A percentile compares a stretch with the other conserved stretches of the same genome.
These are phyloP conservation scores for Syncephalastrum monosporum DNA, from an alignment of 371 early-diverging fungal genomes.

Conservation along the genomic window DNA sequence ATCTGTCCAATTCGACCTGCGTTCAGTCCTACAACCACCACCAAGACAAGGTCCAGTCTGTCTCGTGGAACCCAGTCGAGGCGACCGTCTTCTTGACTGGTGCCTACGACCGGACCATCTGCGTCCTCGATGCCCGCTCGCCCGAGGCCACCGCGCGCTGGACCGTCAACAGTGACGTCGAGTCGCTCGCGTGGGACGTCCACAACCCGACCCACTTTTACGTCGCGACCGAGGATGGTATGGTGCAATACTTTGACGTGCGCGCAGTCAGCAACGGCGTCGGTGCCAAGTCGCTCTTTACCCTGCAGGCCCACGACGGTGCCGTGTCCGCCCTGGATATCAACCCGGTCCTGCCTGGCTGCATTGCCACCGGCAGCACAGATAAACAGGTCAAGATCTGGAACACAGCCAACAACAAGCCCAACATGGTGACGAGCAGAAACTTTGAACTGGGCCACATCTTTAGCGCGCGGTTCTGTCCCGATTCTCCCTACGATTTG, in stretches of 20 bases:
- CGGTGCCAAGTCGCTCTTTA: slow-evolving; percentile 69
- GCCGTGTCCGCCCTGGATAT: slow-evolving; percentile 87
- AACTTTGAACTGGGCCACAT: slow-evolving; percentile 87
- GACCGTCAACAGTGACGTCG: slow-evolving; percentile 84
- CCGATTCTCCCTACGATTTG: slow-evolving; percentile 81
- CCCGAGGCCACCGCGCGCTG: slow-evolving; percentile 63
- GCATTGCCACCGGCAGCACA: slow-evolving; percentile 89
- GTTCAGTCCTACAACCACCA: slow-evolving; percentile 84
- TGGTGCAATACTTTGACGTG: slow-evolving; percentile 88
- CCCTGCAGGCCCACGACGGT: slow-evolving; percentile 90
- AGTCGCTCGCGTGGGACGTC: slow-evolving; percentile 89
- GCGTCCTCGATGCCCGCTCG: slow-evolving; percentile 85
- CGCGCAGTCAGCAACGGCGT: slow-evolving; percentile 43
- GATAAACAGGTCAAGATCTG: slow-evolving; percentile 93
- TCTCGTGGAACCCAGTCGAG: slow-evolving; percentile 88
- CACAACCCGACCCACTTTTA: slow-evolving; percentile 73
- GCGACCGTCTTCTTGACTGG: slow-evolving; percentile 86
- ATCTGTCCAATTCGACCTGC: slow-evolving; percentile 70
- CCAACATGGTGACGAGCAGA: slow-evolving; percentile 76
- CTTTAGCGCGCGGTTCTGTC: slow-evolving; percentile 82
- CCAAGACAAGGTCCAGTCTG: slow-evolving; percentile 83
- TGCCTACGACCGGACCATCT: slow-evolving; percentile 84
- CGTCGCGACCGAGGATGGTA: slow-evolving; percentile 85
- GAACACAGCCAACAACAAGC: slow-evolving; percentile 74
- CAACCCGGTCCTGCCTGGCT: slow-evolving; percentile 70